Conservation (phyloP, 805 yeast species). For the Torulaspora gathmanii region DNA sequence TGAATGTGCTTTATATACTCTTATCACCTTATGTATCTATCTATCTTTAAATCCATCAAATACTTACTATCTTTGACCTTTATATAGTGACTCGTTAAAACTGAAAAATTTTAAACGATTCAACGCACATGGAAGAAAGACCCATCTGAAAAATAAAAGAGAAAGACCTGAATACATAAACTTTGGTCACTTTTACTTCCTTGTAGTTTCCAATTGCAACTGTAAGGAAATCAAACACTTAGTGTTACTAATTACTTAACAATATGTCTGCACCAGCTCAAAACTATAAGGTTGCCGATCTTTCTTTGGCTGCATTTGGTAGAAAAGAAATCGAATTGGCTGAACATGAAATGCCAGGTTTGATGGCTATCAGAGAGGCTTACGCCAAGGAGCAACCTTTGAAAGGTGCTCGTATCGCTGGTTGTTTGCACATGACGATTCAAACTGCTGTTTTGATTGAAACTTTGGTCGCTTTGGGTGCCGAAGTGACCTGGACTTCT, state of each 20-base stretch:
- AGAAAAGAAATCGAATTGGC: slow-evolving; percentile 98
- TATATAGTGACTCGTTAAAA: neutral
- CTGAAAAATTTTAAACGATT: slow-evolving; percentile 5
- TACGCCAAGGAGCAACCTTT: slow-evolving; percentile 91
- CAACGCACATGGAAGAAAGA: slow-evolving; percentile 3
- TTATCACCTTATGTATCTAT: too few relatives aligned
- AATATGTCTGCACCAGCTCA: slow-evolving; percentile 56
- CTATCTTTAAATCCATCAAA: too few relatives aligned
- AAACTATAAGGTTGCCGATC: slow-evolving; percentile 94
- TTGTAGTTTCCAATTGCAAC: neutral
- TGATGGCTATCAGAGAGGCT: slow-evolving; percentile 92
- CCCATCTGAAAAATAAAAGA: neutral
- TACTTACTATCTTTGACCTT: neutral
- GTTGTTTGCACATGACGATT: slow-evolving; percentile 98
- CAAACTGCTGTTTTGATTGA: slow-evolving; percentile 99
- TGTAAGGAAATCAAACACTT: neutral
- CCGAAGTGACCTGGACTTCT: slow-evolving; percentile 99
- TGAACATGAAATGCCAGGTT: slow-evolving; percentile 99
- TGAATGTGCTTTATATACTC: too few relatives aligned
- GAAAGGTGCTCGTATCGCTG: slow-evolving; percentile 98
- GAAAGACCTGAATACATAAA: neutral
- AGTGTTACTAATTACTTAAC: neutral
- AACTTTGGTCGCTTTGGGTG: slow-evolving; percentile 95
- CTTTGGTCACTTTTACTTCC: neutral
- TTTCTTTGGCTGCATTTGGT: slow-evolving; percentile 98